phyloP scores from a whole-genome alignment of 768 basidiomycete genomes.

The Leccinum longicurvipes region DNA sequence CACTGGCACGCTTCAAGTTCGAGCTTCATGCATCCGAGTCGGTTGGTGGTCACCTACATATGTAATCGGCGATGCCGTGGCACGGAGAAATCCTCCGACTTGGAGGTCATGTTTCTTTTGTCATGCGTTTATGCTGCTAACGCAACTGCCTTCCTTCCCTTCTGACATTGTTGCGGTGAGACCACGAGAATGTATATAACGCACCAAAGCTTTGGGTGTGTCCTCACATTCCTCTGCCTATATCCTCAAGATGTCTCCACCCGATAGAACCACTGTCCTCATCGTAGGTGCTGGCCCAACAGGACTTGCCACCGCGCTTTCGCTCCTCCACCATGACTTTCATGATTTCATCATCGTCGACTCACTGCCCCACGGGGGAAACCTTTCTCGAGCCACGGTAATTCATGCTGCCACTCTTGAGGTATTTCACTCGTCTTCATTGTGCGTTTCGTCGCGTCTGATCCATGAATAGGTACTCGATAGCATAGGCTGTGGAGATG shows the following conservation, averaged over 20 bases:
- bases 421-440: constrained; percentile 25
- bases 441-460: constrained; percentile 15
- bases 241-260: constrained; percentile 23
- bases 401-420: constrained; percentile 54
- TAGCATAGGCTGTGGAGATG: constrained; percentile 39
- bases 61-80: not conserved
- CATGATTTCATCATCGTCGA: constrained; percentile 45
- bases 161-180: not conserved
- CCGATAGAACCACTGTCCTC: constrained; percentile 39
- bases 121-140: not conserved
- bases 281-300: constrained; percentile 51
- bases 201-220: too few relatives aligned
- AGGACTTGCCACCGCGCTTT: constrained; percentile 45
- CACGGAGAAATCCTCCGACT: not conserved
- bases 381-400: constrained; percentile 42
- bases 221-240: not conserved
- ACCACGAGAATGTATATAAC: not conserved
- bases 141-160: not conserved
- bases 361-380: constrained; percentile 28
- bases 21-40: not conserved
- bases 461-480: constrained; percentile 44
- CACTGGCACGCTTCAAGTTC: too few relatives aligned
- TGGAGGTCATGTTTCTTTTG: not conserved
- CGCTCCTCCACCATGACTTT: constrained; percentile 41
- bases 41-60: not conserved